phyloP scores from a whole-genome alignment of 1,284 basidiomycete genomes.

The Coriolopsis trogii region DNA sequence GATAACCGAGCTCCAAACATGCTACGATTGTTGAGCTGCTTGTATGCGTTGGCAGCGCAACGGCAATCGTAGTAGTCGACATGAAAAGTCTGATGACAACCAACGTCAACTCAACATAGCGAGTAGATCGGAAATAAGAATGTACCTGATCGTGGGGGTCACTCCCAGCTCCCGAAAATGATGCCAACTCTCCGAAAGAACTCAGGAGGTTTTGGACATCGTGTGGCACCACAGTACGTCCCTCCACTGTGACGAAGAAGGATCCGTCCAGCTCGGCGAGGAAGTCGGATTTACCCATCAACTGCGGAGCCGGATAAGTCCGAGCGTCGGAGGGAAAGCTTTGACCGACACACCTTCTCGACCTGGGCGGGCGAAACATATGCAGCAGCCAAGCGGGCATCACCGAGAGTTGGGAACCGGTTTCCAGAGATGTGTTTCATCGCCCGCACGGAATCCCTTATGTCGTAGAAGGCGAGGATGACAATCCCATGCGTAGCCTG shows the following conservation, averaged over 20 bases:
- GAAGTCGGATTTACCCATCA: conserved; percentile 42
- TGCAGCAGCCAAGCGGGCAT: conserved; percentile 19
- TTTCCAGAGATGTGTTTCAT: conserved; percentile 33
- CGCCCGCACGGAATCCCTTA: conserved; percentile 55
- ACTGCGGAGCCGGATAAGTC: conserved; percentile 32
- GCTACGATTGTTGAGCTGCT: conserved; percentile 37
- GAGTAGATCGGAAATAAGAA: too few species aligned
- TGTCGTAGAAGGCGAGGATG: conserved; percentile 65
- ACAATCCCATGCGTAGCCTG: conserved; percentile 51
- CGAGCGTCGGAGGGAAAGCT: not conserved
- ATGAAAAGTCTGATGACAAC: conserved; percentile 43
- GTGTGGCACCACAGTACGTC: conserved; percentile 20
- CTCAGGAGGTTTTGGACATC: conserved; percentile 24
- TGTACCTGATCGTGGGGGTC: conserved; percentile 27
- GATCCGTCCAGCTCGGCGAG: conserved; percentile 45
- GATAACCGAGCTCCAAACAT: conserved; percentile 36
- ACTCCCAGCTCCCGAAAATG: conserved; percentile 19
- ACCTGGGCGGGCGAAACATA: conserved; percentile 19
- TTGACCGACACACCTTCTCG: conserved; percentile 16
- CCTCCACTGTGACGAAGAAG: conserved; percentile 42
- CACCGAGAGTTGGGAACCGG: conserved; percentile 21
- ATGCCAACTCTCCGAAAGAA: conserved; percentile 29
- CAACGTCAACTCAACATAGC: not conserved
- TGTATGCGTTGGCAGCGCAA: conserved; percentile 49
- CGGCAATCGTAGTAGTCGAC: conserved; percentile 69